A percentile compares a stretch with the other conserved stretches of the same genome.
Conservation (phyloP, 257 asterid species). For the Solanum rostratum region DNA sequence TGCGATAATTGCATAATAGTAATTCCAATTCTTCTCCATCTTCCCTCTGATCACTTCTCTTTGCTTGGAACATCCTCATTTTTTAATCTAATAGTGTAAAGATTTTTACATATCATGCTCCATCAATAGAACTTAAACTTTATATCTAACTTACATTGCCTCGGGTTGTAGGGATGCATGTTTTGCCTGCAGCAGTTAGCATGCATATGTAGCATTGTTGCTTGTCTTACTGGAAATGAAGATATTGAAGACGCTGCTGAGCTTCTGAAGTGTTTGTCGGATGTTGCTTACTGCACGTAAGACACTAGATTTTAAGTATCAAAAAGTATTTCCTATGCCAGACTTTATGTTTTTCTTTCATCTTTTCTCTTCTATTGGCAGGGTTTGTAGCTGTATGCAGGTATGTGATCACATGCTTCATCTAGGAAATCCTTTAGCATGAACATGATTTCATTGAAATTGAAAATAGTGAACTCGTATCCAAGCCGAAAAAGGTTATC, state of each 20-base stretch:
- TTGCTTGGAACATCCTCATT: background rate
- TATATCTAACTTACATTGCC: background rate
- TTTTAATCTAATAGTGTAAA: background rate
- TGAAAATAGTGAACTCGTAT: background rate
- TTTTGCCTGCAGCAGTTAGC: slow-evolving; percentile 26
- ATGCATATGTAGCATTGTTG: slow-evolving; percentile 27
- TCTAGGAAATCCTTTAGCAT: background rate
- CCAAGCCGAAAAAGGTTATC: background rate
- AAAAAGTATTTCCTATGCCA: background rate
- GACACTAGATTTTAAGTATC: background rate
- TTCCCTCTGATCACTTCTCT: background rate
- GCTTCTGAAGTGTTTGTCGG: slow-evolving; percentile 16
- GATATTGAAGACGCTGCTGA: slow-evolving; percentile 21
- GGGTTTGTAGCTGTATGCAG: slow-evolving; percentile 50
- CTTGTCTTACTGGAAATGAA: slow-evolving; percentile 15
- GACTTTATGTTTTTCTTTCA: background rate
- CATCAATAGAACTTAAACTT: background rate
- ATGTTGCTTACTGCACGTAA: slow-evolving; percentile 18
- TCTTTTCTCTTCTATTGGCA: slow-evolving; percentile 4
- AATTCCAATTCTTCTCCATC: slow-evolving; percentile 2
- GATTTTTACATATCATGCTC: background rate
- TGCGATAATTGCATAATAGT: slow-evolving; percentile 40
- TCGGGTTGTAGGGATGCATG: slow-evolving; percentile 25
- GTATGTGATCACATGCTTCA: slow-evolving; percentile 2
- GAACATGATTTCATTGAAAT: background rate